These are phyloP conservation scores for Exophiala dermatitidis DNA, from an alignment of 2,329 filamentous ascomycete species.

Conservation along the genomic window DNA sequence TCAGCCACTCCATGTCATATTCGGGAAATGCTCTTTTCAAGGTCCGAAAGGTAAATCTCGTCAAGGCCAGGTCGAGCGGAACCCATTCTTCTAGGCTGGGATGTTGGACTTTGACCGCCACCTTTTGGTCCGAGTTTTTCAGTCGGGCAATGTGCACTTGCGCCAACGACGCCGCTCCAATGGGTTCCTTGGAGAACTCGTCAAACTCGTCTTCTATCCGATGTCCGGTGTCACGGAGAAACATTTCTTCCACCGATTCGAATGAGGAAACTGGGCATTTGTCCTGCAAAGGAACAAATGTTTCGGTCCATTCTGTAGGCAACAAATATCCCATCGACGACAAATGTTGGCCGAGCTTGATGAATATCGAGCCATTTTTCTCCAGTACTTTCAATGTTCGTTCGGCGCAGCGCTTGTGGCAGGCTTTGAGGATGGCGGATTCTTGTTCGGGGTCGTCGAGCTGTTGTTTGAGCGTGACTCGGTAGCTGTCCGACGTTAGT, in stretches of 20 bases:
- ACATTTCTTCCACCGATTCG: constrained; percentile 81
- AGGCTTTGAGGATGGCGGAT: constrained; percentile 64
- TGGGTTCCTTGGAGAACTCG: constrained; percentile 70
- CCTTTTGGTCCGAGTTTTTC: constrained; percentile 71
- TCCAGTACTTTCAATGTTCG: constrained; percentile 81
- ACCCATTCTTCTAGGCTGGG: constrained; percentile 84
- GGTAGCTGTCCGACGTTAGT: constrained; percentile 58
- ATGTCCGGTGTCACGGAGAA: constrained; percentile 70
- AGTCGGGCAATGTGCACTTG: constrained; percentile 87
- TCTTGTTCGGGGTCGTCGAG: constrained; percentile 57
- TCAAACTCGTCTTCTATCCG: constrained; percentile 77
- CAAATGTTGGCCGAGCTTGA: constrained; percentile 93
- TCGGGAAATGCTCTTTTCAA: constrained; percentile 93
- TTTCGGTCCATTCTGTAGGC: constrained; percentile 85
- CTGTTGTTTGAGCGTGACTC: constrained; percentile 68
- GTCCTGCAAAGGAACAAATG: constrained; percentile 93
- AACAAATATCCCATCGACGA: constrained; percentile 94
- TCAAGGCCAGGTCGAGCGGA: constrained; percentile 77
- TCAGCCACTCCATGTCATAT: constrained; percentile 94
- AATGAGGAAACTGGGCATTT: constrained; percentile 88
- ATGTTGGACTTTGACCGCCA: constrained; percentile 96
- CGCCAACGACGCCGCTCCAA: constrained; percentile 87
- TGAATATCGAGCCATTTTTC: constrained; percentile 96
- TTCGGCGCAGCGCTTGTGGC: constrained; percentile 86
- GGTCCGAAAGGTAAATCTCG: constrained; percentile 79